These are phyloP conservation scores for Epichloe festucae DNA, from an alignment of 2,329 filamentous ascomycete species.

Conservation along the genomic window DNA sequence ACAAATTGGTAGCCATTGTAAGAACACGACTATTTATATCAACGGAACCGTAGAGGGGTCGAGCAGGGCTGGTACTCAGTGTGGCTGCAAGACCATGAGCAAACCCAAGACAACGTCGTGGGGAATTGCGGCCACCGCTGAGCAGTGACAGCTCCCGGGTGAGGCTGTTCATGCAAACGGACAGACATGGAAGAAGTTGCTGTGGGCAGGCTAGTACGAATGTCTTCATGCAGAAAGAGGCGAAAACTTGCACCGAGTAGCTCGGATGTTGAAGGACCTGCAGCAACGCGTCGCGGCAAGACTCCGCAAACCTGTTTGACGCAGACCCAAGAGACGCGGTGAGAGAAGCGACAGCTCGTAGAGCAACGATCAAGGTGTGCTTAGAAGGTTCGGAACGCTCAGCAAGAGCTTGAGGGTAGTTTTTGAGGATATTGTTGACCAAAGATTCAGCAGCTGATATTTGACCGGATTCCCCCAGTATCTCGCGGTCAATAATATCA, in stretches of 20 bases:
- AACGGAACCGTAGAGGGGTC: slow-evolving; percentile 86
- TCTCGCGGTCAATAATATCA: slow-evolving; percentile 64
- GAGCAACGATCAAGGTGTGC: slow-evolving; percentile 63
- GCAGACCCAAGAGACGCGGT: slow-evolving; percentile 74
- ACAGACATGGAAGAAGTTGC: slow-evolving; percentile 79
- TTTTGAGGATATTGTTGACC: slow-evolving; percentile 81
- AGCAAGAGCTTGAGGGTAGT: slow-evolving; percentile 81
- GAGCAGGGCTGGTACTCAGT: slow-evolving; percentile 74
- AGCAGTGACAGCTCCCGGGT: slow-evolving; percentile 74
- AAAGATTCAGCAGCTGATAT: slow-evolving; percentile 67
- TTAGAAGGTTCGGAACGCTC: slow-evolving; percentile 84
- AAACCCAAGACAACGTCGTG: slow-evolving; percentile 76
- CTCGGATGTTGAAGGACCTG: slow-evolving; percentile 90
- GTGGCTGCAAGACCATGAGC: slow-evolving; percentile 85
- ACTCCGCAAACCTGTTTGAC: slow-evolving; percentile 63
- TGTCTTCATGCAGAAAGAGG: slow-evolving; percentile 70
- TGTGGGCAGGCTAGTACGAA: slow-evolving; percentile 88
- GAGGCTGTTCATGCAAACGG: slow-evolving; percentile 93
- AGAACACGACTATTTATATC: slow-evolving; percentile 89
- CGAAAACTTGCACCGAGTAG: slow-evolving; percentile 88
- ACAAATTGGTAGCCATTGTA: slow-evolving; percentile 76
- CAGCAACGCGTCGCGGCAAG: slow-evolving; percentile 73
- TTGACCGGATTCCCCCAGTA: slow-evolving; percentile 83
- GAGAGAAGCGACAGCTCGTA: slow-evolving; percentile 69
- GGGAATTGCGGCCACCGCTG: slow-evolving; percentile 60